A percentile compares a stretch with the other conserved stretches of the same genome.
Evolutionary conservation across 179 eudicot species (phyloP).

Genomic region (Patellifolia procumbens): DNA sequence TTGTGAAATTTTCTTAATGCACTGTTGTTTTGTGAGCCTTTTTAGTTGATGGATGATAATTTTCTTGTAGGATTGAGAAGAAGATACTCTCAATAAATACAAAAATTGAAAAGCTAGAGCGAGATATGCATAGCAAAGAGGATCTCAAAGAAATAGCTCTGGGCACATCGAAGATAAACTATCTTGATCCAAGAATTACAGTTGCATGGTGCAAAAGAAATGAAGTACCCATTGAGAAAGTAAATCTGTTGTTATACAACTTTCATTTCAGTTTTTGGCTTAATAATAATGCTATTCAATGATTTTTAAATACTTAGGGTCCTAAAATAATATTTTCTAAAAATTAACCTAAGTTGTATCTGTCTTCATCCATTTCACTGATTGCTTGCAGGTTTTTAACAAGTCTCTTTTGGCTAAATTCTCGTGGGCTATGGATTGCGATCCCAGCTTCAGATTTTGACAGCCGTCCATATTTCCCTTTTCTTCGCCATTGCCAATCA

Average conservation of each 20-base stretch:
- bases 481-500: background rate
- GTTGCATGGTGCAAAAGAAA: constrained; percentile 98
- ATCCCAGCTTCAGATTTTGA: constrained; percentile 89
- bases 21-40: background rate
- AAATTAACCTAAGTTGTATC: background rate
- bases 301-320: background rate
- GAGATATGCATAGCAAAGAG: constrained; percentile 76
- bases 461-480: constrained; percentile 1
- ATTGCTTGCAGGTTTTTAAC: constrained; percentile 69
- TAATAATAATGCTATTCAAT: background rate
- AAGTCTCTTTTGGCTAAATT: constrained; percentile 93
- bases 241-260: constrained; percentile 26
- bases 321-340: background rate
- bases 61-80: constrained; percentile 55
- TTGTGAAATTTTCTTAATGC: background rate
- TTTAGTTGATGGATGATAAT: constrained; percentile 8
- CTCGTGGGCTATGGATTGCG: constrained; percentile 97
- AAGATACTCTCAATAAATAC: constrained; percentile 64
- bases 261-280: background rate
- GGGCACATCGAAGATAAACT: constrained; percentile 92
- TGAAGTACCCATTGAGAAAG: constrained; percentile 98
- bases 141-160: constrained; percentile 87
- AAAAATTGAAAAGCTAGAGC: constrained; percentile 74
- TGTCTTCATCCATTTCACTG: background rate
- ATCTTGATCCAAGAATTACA: constrained; percentile 88